Base-by-base conservation (phyloP, 495 filamentous ascomycete genomes). In the Peziza echinospora region DNA sequence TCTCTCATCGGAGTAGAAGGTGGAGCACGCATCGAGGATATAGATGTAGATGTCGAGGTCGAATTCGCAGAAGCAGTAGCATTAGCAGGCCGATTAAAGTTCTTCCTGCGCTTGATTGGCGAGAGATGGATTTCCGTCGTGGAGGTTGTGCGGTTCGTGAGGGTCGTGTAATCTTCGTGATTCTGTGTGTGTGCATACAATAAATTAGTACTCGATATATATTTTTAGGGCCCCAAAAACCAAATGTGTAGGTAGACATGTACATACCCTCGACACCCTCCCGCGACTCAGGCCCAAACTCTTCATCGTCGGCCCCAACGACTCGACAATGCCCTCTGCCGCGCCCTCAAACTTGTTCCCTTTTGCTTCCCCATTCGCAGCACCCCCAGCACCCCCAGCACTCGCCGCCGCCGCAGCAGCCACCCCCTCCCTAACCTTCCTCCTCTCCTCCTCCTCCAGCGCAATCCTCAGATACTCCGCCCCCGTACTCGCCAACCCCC, bases 51-150 rank as follows among this genome's bases (percentile, higher is more conserved):
- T n/a, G n/a, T n/a, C n/a, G n/a, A n/a, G n/a, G n/a, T n/a, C n/a
- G n/a, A n/a, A n/a, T n/a, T n/a, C n/a, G n/a, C n/a, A n/a, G n/a
- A n/a, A n/a, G 1, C 3, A 17, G 30, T 10, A 10, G 28, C 9
- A 34, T 9, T 34, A 13, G 30, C 13, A 5, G 30, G 0, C 13
- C 3, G 30, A 17, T 11, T 13, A 0, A 37, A 17, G 30, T 37
- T 11, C 6, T 17, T 3, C 30, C 1, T 82, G 41, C 77, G 66
- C 60, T 85, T 91, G 47, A 76, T 67, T 7, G 84, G 83, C 49
- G 76, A 76, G 25, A 96, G 66, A 23, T 71, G 68, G 24, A 91
- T 71, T 46, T 69, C 65, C 22, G 56, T 65, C 19, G 74, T 76
- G 23, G 65, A 71, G 23, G 67, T 70, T 8, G 63, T 62, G 39